phyloP scores from a whole-genome alignment of 1,284 basidiomycete species.

The Trametes pubescens region DNA sequence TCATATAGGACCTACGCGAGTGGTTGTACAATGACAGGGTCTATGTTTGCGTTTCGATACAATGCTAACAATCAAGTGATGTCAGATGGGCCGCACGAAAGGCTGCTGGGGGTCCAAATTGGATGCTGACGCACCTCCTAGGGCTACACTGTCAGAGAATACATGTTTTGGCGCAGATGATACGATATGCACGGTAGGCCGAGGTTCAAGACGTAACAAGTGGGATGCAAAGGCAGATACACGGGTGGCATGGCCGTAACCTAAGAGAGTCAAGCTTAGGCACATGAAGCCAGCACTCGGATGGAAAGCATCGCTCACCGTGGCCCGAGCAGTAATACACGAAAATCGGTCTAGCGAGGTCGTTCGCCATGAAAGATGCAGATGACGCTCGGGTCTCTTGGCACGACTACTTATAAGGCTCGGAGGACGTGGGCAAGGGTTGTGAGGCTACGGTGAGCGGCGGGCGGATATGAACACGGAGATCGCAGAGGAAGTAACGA shows the following conservation, averaged over 20 bases:
- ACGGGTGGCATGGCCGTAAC: conserved; percentile 78
- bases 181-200: conserved; percentile 62
- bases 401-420: neutral
- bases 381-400: neutral
- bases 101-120: neutral
- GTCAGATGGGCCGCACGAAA: neutral
- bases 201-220: conserved; percentile 53
- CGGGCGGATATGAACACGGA: neutral
- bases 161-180: conserved; percentile 75
- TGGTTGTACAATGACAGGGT: conserved; percentile 78
- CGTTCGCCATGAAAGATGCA: conserved; percentile 4
- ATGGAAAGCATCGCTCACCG: conserved; percentile 50
- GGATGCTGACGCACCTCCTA: conserved; percentile 46
- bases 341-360: conserved; percentile 39
- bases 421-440: conserved; percentile 16
- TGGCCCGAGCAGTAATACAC: conserved; percentile 81
- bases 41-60: conserved; percentile 74
- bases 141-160: conserved; percentile 65
- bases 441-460: neutral
- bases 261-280: conserved; percentile 43
- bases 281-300: too few relatives aligned
- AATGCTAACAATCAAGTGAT: conserved; percentile 42
- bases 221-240: conserved; percentile 73
- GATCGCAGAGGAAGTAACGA: conserved; percentile 3
- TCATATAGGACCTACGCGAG: conserved; percentile 59